Evolutionary conservation across 1,284 basidiomycete genomes (phyloP), one percentile per base, ranked within the genome.

Genomic region (Rhodofomes roseus): DNA sequence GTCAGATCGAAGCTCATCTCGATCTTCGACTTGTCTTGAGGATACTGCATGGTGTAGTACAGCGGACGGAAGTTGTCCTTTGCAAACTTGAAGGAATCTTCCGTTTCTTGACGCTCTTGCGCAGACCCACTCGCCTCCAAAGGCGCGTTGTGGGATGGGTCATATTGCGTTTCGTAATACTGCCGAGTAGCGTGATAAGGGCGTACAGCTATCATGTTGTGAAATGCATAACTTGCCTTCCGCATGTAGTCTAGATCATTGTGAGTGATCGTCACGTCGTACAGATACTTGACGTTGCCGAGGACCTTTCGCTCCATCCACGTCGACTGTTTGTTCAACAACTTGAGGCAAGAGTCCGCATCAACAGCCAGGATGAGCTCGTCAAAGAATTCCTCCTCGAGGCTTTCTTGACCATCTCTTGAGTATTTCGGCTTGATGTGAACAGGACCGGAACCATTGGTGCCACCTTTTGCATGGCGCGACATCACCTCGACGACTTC

Each of bases 1-100:
- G 82, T 83, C 52, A 81, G 70, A 65, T 83, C 80, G 66, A 85
- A 86, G 65, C 79, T 82, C 85, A 86, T 87, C 69, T 87, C 85
- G 60, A 87, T 79, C 72, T 82, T 81, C 36, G 74, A 73, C 60
- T 77, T 80, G 68, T 85, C 83, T 40, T 76, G 65, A 2, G 79
- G 77, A 64, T 85, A 82, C 66, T 81, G 81, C 70, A 81, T 79
- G 62, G 84, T 85, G 65, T 83, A 82, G 67, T 85, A 83, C 48
- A 85, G 72, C 4, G 82, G 81, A 7, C 77, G 74, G 69, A 84
- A 86, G 57, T 80, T 75, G 44, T 77, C 74, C 62, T 79, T 67
- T 3, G 79, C 82, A 57, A 78, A 79, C 53, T 73, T 68, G 52
- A 79, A 78, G 55, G 76, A 71, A 70, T 75, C 69, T 61, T 75